Conservation (phyloP, 2,329 filamentous ascomycete genomes). For the Bretziella fagacearum region DNA sequence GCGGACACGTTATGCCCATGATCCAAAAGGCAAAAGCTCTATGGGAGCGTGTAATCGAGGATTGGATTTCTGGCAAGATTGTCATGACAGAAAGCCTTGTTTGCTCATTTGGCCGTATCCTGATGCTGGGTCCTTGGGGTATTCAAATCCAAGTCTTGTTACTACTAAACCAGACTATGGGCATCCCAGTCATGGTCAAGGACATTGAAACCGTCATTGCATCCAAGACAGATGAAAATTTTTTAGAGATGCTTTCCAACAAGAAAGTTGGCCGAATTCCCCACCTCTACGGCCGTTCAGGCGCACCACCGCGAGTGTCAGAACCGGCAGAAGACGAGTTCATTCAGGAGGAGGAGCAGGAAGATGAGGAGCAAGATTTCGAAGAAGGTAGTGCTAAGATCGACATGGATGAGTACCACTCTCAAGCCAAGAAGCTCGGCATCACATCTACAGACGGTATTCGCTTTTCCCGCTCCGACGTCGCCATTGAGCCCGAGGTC, state of each 20-base stretch:
- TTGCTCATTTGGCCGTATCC: constrained; percentile 60
- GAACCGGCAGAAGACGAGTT: neutral
- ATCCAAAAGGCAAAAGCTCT: constrained; percentile 47
- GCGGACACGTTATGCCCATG: constrained; percentile 11
- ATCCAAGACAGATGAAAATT: neutral
- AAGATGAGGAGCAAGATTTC: neutral
- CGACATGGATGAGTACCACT: neutral
- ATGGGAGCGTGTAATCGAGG: constrained; percentile 65
- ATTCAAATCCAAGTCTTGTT: constrained; percentile 58
- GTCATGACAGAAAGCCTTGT: constrained; percentile 64
- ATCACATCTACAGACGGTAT: constrained; percentile 5
- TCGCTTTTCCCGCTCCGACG: constrained; percentile 7
- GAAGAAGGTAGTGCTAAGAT: neutral
- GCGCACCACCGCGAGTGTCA: neutral
- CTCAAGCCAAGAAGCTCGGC: neutral
- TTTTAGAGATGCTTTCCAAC: neutral
- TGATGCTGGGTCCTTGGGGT: constrained; percentile 46
- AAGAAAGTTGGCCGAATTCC: neutral
- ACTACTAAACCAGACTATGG: constrained; percentile 68
- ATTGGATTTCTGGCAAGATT: constrained; percentile 56
- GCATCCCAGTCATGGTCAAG: constrained; percentile 41
- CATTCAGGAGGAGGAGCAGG: neutral
- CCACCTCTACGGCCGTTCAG: neutral
- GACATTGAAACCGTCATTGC: constrained; percentile 15
- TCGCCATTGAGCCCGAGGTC: constrained; percentile 3